A percentile compares a stretch with the other conserved stretches of the same genome.
phyloP scores from a whole-genome alignment of 495 filamentous ascomycete species.

The Symbiotaphrina buchneri region DNA sequence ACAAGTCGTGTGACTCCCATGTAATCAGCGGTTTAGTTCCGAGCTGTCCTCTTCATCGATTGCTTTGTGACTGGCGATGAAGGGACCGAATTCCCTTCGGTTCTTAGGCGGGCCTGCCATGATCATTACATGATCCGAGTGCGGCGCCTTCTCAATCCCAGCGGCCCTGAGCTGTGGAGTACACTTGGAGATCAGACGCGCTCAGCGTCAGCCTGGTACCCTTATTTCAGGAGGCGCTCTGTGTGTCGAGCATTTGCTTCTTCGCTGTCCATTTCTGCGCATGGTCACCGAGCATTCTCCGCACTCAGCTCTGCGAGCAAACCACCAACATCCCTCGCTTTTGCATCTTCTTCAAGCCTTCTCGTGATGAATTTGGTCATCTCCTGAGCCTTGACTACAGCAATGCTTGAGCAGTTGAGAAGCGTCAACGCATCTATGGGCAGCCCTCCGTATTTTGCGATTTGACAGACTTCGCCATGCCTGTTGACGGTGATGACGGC shows the following conservation, averaged over 20 bases:
- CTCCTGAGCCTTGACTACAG: slow-evolving; percentile 57
- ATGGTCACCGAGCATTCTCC: slow-evolving; percentile 39
- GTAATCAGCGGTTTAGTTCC: too few species aligned
- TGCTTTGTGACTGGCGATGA: too few species aligned
- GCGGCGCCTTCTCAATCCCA: too few species aligned
- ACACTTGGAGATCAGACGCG: too few species aligned
- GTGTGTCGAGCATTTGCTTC: not conserved
- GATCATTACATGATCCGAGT: too few species aligned
- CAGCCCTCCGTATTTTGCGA: slow-evolving; percentile 68
- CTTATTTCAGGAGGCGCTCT: too few species aligned
- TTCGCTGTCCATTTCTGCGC: not conserved
- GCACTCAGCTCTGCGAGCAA: slow-evolving; percentile 60
- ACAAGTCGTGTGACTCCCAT: too few species aligned
- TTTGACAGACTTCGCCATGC: slow-evolving; percentile 76
- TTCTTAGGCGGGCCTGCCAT: too few species aligned
- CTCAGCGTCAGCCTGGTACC: too few species aligned
- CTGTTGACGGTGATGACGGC: slow-evolving; percentile 71
- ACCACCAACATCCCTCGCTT: slow-evolving; percentile 50
- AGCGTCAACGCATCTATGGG: slow-evolving; percentile 57
- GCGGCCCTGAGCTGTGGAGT: too few species aligned
- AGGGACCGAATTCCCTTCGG: too few species aligned
- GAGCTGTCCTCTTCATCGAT: too few species aligned
- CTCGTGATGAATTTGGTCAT: slow-evolving; percentile 46
- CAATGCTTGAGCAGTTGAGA: slow-evolving; percentile 42
- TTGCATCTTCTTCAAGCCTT: slow-evolving; percentile 53